Conservation (phyloP, 345 rosid species). For the Salix udensis region DNA sequence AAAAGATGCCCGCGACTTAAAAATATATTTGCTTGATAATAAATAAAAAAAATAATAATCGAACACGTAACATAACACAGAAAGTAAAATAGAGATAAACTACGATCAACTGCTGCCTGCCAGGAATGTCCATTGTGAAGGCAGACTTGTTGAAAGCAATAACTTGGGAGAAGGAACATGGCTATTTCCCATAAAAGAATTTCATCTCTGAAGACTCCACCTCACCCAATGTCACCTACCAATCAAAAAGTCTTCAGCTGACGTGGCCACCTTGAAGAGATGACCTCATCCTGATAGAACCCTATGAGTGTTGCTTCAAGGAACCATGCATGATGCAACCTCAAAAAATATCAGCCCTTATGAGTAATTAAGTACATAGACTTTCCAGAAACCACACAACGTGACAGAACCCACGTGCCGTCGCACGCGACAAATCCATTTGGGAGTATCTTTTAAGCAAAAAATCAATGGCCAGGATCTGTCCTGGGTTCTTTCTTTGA, state of each 20-base stretch:
- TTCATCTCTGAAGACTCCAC: neutral
- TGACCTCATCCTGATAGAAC: constrained; percentile 6
- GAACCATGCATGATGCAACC: constrained; percentile 11
- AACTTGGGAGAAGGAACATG: neutral
- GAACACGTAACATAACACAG: too few species aligned
- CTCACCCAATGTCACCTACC: constrained; percentile 19
- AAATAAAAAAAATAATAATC: too few species aligned
- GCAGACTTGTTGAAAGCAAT: neutral
- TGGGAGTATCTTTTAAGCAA: neutral
- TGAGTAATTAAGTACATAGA: too few species aligned
- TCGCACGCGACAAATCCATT: neutral
- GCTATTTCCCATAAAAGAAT: neutral
- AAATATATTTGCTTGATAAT: too few species aligned
- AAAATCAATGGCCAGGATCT: constrained; percentile 32
- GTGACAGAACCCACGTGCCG: constrained; percentile 16
- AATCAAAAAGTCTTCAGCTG: neutral
- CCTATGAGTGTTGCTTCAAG: neutral
- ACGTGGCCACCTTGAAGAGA: constrained; percentile 16
- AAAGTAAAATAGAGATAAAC: too few species aligned
- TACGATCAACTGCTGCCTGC: neutral
- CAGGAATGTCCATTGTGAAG: neutral
- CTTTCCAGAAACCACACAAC: neutral
- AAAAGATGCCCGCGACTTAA: too few species aligned
- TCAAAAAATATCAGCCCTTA: neutral
- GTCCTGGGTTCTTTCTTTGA: constrained; percentile 32